These are phyloP conservation scores for Thielaviopsis musarum DNA, from an alignment of 2,329 filamentous ascomycete species.

Conservation along the genomic window DNA sequence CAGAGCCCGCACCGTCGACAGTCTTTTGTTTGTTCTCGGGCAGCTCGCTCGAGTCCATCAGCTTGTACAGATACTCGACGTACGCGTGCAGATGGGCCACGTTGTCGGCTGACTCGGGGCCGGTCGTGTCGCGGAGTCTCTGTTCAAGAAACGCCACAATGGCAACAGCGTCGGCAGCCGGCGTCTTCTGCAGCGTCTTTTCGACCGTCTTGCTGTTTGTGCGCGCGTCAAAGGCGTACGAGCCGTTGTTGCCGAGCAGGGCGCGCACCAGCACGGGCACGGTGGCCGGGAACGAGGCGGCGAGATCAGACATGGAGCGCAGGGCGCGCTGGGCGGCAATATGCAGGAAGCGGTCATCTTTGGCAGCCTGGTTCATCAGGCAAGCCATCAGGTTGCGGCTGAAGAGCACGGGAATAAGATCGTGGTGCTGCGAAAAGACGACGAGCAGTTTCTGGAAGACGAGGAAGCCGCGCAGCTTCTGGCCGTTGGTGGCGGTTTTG, in stretches of 20 bases:
- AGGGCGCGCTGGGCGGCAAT: constrained; percentile 60
- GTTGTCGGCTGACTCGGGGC: constrained; percentile 5
- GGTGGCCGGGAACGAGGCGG: constrained; percentile 41
- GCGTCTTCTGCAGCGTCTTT: constrained; percentile 46
- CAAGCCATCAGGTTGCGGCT: constrained; percentile 69
- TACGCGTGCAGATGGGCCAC: constrained; percentile 27
- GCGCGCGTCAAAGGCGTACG: constrained; percentile 67
- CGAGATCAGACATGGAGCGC: constrained; percentile 50
- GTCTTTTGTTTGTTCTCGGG: constrained; percentile 18
- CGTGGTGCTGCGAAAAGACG: constrained; percentile 27
- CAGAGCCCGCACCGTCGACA: constrained; percentile 18
- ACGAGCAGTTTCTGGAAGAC: constrained; percentile 64
- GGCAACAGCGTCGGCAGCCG: constrained; percentile 35
- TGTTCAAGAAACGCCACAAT: constrained; percentile 32
- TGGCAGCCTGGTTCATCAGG: constrained; percentile 66
- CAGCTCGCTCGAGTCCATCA: constrained; percentile 25
- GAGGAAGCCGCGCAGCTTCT: constrained; percentile 84
- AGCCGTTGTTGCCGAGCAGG: constrained; percentile 53
- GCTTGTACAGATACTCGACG: constrained; percentile 36
- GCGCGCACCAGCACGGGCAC: constrained; percentile 45
- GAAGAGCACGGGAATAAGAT: constrained; percentile 46
- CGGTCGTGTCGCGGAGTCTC: constrained; percentile 20
- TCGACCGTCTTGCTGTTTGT: constrained; percentile 79
- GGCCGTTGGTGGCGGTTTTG: constrained; percentile 62
- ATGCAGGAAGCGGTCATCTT: constrained; percentile 63